Conservation (phyloP, 371 early-diverging fungal species). For the Mortierella sp. region DNA sequence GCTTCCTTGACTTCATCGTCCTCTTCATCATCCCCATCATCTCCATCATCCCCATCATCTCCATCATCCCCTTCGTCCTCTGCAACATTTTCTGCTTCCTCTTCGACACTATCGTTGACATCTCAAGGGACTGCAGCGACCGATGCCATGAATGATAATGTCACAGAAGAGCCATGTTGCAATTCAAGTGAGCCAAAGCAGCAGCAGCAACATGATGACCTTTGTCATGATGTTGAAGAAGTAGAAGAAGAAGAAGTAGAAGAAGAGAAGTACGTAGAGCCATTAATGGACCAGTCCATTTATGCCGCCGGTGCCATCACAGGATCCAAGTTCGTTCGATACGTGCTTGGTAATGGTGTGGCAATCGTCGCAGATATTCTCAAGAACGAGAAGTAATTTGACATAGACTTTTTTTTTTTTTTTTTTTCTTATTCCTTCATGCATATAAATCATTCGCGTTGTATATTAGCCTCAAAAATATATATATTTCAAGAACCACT, state of each 20-base stretch:
- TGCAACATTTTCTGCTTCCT: not conserved
- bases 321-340: slow-evolving; percentile 57
- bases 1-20: not conserved
- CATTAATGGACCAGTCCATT: slow-evolving; percentile 47
- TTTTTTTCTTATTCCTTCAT: not conserved
- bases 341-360: slow-evolving; percentile 51
- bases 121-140: not conserved
- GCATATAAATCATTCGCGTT: not conserved
- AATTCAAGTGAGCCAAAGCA: not conserved
- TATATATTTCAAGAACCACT: too few species aligned
- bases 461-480: too few species aligned
- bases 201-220: not conserved
- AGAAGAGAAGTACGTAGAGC: slow-evolving; percentile 3
- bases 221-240: not conserved
- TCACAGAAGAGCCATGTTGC: not conserved
- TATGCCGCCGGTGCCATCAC: slow-evolving; percentile 57
- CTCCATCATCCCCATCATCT: slow-evolving; percentile 9
- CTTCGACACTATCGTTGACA: slow-evolving; percentile 17
- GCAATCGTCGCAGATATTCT: slow-evolving; percentile 55
- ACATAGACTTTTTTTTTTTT: not conserved
- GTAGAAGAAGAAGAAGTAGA: slow-evolving; percentile 9
- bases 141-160: not conserved
- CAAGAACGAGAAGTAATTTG: slow-evolving; percentile 17
- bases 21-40: not conserved
- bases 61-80: slow-evolving; percentile 6